phyloP scores from a whole-genome alignment of 202 grass and related monocot species.

The Brachypodium distachyon region DNA sequence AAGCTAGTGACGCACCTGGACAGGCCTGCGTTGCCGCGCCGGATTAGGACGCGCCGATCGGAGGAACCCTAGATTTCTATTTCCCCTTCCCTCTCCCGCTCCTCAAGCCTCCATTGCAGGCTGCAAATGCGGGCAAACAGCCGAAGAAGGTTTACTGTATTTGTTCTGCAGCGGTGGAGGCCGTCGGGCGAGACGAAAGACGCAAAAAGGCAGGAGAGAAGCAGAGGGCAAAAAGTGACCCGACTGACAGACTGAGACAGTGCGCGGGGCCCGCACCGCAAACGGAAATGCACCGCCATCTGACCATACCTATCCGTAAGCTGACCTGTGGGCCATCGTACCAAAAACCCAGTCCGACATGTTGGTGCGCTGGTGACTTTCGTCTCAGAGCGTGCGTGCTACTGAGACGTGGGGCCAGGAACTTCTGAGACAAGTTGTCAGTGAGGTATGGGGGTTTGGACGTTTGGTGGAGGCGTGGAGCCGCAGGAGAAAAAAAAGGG shows the following conservation, averaged over 20 bases:
- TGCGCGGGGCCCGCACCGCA: neutral
- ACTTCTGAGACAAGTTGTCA: neutral
- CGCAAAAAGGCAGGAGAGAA: neutral
- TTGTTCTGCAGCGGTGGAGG: neutral
- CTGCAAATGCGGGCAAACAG: neutral
- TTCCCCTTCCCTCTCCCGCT: neutral
- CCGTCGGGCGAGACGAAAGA: slow-evolving; percentile 15
- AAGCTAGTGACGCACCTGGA: neutral
- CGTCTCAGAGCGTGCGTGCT: neutral
- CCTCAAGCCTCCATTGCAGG: slow-evolving; percentile 12
- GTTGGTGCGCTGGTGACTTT: neutral
- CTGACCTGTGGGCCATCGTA: neutral
- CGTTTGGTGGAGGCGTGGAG: neutral
- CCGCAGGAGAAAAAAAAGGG: neutral
- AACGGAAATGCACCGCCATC: neutral
- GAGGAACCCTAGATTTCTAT: slow-evolving; percentile 6
- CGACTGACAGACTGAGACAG: neutral
- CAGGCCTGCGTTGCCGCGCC: neutral
- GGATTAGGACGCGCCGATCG: neutral
- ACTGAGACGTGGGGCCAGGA: neutral
- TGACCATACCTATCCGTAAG: neutral
- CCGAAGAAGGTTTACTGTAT: neutral
- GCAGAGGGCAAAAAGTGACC: slow-evolving; percentile 1
- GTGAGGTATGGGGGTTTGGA: fast-evolving
- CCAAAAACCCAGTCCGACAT: neutral